phyloP scores from a whole-genome alignment of 2,329 filamentous ascomycete species.

The Aspergillus sp. region DNA sequence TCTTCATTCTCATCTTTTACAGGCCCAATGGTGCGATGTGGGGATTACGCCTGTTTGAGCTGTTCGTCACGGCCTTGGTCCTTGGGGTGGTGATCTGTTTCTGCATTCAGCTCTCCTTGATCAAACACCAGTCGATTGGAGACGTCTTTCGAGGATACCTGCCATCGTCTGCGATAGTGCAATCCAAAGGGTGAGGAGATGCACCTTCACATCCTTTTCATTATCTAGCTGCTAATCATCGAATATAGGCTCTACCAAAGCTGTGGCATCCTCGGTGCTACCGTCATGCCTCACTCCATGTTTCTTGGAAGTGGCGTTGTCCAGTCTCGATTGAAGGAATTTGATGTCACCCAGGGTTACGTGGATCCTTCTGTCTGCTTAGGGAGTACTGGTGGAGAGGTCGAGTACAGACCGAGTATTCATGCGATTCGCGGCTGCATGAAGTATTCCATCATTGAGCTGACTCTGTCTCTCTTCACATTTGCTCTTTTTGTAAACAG shows the following conservation, averaged over 20 bases:
- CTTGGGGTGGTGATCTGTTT: slow-evolving; percentile 58
- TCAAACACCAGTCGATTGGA: slow-evolving; percentile 49
- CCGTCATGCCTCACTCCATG: slow-evolving; percentile 61
- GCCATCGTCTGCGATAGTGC: slow-evolving; percentile 53
- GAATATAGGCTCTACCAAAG: slow-evolving; percentile 51
- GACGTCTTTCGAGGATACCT: slow-evolving; percentile 56
- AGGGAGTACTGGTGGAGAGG: slow-evolving; percentile 46
- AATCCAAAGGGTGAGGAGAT: slow-evolving; percentile 48
- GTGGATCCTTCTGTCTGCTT: slow-evolving; percentile 28
- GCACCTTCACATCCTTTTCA: not conserved
- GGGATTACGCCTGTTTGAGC: slow-evolving; percentile 53
- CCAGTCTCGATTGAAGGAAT: slow-evolving; percentile 52
- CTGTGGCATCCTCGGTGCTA: slow-evolving; percentile 53
- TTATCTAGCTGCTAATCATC: not conserved
- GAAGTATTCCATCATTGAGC: slow-evolving; percentile 70
- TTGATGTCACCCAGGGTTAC: slow-evolving; percentile 43
- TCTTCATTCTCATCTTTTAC: slow-evolving; percentile 58
- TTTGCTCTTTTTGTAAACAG: slow-evolving; percentile 85
- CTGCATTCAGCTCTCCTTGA: slow-evolving; percentile 56
- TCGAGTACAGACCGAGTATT: slow-evolving; percentile 68
- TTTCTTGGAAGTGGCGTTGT: slow-evolving; percentile 58
- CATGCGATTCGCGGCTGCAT: slow-evolving; percentile 71
- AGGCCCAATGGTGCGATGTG: slow-evolving; percentile 52
- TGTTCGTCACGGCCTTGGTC: slow-evolving; percentile 54
- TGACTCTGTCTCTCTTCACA: slow-evolving; percentile 71